Conservation (phyloP, 2,329 filamentous ascomycete genomes). For the Fusarium multiceps region DNA sequence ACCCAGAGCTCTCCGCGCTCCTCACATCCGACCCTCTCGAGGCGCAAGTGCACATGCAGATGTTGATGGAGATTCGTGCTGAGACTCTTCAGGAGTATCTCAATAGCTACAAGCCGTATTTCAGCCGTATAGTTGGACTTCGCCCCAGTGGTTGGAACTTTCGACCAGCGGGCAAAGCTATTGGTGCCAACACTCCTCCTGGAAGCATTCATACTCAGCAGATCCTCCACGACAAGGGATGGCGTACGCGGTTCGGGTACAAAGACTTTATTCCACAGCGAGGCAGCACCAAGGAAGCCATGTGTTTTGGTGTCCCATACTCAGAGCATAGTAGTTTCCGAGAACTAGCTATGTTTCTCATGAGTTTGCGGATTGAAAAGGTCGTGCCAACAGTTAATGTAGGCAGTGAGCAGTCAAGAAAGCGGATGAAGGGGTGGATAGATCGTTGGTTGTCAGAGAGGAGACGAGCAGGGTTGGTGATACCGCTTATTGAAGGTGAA, state of each 20-base stretch:
- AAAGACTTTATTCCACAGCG: constrained; percentile 82
- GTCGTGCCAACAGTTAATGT: constrained; percentile 94
- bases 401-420: constrained; percentile 66
- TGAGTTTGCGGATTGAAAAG: constrained; percentile 85
- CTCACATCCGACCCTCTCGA: constrained; percentile 84
- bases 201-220: constrained; percentile 61
- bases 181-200: constrained; percentile 65
- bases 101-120: constrained; percentile 80
- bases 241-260: constrained; percentile 79
- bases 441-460: constrained; percentile 72
- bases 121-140: constrained; percentile 89
- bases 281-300: constrained; percentile 83
- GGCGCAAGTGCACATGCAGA: constrained; percentile 98
- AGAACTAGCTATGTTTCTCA: constrained; percentile 93
- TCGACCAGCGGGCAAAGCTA: constrained; percentile 69
- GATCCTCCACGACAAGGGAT: constrained; percentile 70
- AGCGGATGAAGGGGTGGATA: constrained; percentile 72
- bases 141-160: constrained; percentile 96
- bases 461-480: constrained; percentile 64
- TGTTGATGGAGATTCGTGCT: constrained; percentile 90
- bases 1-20: constrained; percentile 79
- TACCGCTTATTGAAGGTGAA: constrained; percentile 55
- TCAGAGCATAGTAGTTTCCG: constrained; percentile 95
- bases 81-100: constrained; percentile 94
- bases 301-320: constrained; percentile 95